phyloP scores from a whole-genome alignment of 2,329 filamentous ascomycete genomes.

The Botrytis medusae region DNA sequence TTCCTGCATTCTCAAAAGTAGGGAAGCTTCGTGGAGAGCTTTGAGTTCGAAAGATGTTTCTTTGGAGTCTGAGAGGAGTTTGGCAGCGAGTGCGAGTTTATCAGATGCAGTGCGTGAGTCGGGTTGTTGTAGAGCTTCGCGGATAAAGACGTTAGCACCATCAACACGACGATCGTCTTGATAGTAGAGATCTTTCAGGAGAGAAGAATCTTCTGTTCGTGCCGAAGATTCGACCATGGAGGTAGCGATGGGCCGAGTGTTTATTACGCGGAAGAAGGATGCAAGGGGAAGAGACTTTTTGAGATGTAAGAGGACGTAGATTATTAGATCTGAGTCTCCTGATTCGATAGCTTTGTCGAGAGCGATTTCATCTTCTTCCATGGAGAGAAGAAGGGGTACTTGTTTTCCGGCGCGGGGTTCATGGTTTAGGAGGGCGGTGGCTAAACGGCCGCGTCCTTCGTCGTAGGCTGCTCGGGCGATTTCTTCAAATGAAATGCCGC shows the following conservation, averaged over 20 bases:
- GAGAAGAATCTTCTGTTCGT: constrained; percentile 68
- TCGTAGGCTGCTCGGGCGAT: constrained; percentile 93
- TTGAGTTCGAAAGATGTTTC: constrained; percentile 74
- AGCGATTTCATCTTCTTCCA: constrained; percentile 94
- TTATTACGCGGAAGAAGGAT: constrained; percentile 90
- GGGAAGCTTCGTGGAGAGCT: constrained; percentile 75
- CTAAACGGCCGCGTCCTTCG: constrained; percentile 84
- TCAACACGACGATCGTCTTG: constrained; percentile 91
- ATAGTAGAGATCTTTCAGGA: constrained; percentile 96
- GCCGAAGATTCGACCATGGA: constrained; percentile 88
- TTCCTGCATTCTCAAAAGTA: constrained; percentile 82
- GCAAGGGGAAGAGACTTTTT: constrained; percentile 89
- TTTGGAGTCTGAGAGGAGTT: constrained; percentile 79
- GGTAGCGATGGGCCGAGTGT: constrained; percentile 78
- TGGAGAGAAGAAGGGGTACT: constrained; percentile 86
- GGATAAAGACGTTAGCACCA: constrained; percentile 81
- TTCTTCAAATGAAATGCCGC: constrained; percentile 91
- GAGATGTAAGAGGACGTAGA: constrained; percentile 81
- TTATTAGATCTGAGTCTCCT: constrained; percentile 90
- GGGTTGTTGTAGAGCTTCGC: constrained; percentile 75
- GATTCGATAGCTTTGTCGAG: constrained; percentile 96
- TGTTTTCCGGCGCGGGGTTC: constrained; percentile 95
- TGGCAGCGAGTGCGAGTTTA: constrained; percentile 83
- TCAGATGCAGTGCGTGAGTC: constrained; percentile 71
- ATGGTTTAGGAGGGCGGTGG: constrained; percentile 87